Base-by-base conservation (phyloP, 2,329 filamentous ascomycete genomes). In the Metarhizium album region DNA sequence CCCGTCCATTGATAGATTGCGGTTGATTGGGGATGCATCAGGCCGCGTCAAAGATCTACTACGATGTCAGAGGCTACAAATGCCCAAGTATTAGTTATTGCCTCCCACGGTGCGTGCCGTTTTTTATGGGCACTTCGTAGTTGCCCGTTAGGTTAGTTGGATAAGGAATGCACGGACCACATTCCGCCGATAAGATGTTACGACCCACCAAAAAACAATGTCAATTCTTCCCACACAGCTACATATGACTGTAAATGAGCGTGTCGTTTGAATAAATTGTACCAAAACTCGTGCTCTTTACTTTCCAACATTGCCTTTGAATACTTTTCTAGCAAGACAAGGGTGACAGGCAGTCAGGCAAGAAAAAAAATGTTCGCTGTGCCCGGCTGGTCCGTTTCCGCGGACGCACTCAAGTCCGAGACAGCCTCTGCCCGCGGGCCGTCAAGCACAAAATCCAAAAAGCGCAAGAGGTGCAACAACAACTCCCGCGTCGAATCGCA, bases 311-410 rank as follows among this genome's bases (percentile, higher is more conserved):
- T 29, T 29, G 6, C 27, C 27, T 29, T 29, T 43, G 20, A 11
- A 5, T 22, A 43, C n/a, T 14, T 14, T 43, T 43, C 40, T 11
- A n/a, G n/a, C 11, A 43, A 24, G 13, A 4, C 20, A 47, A 13
- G n/a, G 8, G 23, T 14, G 22, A 7, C n/a, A 31, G 35, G 24
- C 42, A 43, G 40, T 48, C n/a, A n/a, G n/a, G n/a, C n/a, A n/a
- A n/a, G n/a, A n/a, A n/a, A 49, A 57, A 45, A 51, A 6, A 91
- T 97, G 91, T 97, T 97, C 67, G 84, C 90, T 9, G 90, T 97
- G 29, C 87, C 87, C 62, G 93, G 93, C 59, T 96, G 91, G 90
- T 88, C 88, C 38, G 76, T 96, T 35, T 81, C 87, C 51, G 78
- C 84, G 54, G 79, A 82, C 57, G 73, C 72, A 48, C 79, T 94